Evolutionary conservation across 164 flowering plant species (phyloP).

Genomic region (Euptelea pleiosperma): DNA sequence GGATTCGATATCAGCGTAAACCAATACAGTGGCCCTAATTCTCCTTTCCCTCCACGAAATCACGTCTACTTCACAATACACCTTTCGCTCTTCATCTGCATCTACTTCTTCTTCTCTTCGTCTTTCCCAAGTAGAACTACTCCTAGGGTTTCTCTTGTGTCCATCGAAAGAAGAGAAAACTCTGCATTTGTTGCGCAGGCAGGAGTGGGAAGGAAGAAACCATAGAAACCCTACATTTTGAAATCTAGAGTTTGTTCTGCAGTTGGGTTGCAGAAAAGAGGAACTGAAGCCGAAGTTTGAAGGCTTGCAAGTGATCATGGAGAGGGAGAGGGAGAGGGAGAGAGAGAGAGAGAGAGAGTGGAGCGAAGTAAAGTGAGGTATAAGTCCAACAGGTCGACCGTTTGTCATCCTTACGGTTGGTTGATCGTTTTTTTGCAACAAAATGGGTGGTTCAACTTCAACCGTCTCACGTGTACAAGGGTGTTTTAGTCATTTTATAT

Average conservation of each 20-base stretch:
- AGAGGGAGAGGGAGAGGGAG: conserved; percentile 9
- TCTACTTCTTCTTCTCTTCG: conserved; percentile 25
- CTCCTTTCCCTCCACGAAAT: conserved; percentile 93
- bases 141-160: conserved; percentile 7
- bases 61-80: conserved; percentile 77
- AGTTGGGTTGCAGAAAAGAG: conserved; percentile 7
- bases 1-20: conserved; percentile 60
- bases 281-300: conserved; percentile 15
- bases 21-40: conserved; percentile 53
- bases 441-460: conserved; percentile 8
- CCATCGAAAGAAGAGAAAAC: conserved; percentile 11
- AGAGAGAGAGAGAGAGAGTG: conserved; percentile 1
- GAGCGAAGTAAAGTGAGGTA: no score
- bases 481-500: conserved; percentile 10
- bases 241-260: conserved; percentile 12
- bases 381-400: not conserved
- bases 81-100: conserved; percentile 33
- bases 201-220: not conserved
- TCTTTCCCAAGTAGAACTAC: conserved; percentile 1
- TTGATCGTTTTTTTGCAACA: not conserved
- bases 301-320: conserved; percentile 26
- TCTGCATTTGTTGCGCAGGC: not conserved
- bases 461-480: conserved; percentile 1
- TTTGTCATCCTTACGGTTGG: not conserved
- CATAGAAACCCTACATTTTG: not conserved